Base-by-base conservation (phyloP, 768 basidiomycete genomes). In the Tubosaeta sp. region DNA sequence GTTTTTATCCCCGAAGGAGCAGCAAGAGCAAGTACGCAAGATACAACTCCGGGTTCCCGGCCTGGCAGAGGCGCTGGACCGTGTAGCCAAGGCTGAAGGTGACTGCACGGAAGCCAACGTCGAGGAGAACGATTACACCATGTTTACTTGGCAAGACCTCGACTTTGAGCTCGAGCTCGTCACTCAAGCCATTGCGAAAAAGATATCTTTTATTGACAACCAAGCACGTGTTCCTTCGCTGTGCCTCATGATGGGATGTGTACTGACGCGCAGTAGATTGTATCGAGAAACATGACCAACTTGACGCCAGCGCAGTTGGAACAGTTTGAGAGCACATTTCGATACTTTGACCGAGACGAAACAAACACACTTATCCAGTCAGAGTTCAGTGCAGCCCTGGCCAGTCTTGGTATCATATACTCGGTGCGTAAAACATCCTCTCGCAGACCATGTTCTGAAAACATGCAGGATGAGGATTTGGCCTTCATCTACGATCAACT, bases 251-350 rank as follows among this genome's bases (percentile, higher is more conserved):
- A n/a, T 16, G 46, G 58, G 22, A 52, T 18, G 6, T 16, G 43
- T 19, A 45, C 56, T 60, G 50, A 65, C 35, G 27, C 16, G 25
- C 24, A 21, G 30, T 58, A 98, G 92, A 90, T 96, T 59, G 89
- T 97, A 1, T 94, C 96, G 12, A 80, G 92, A 40, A 92, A 90
- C 59, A 86, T 91, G 81, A 89, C 92, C 22, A 96, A 97, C 65
- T 71, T 99, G 55, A 95, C 95, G 0, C 94, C 96, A 0, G 94
- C 92, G 13, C 92, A 94, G 64, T 76, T 98, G 21, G 95, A 98
- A 64, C 94, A 97, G 63, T 95, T 96, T 58, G 95, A 98, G 69
- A 83, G 86, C 65, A 95, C 94, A 1, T 98, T 99, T 83, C 83
- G 94, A 46, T 94, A 97, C 71, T 99, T 99, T 62, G 95, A 97